Evolutionary conservation across 176 grass and related monocot species (phyloP).

Genomic region (Eleusine indica): DNA sequence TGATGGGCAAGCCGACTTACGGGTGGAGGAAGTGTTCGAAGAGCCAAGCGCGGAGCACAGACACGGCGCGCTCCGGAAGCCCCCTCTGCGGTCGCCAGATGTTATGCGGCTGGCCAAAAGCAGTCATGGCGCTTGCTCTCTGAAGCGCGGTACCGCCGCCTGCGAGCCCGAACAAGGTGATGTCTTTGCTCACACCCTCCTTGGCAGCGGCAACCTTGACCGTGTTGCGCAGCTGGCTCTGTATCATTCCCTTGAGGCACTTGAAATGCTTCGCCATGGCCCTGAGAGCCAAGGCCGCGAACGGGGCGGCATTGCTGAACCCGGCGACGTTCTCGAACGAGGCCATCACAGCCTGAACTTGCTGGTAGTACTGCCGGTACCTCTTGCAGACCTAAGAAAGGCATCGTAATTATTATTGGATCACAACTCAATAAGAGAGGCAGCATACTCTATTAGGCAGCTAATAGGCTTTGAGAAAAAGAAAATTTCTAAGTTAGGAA

Average conservation of each 20-base stretch:
- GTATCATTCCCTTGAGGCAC: constrained; percentile 76
- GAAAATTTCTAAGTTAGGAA: constrained; percentile 1
- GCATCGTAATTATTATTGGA: neutral
- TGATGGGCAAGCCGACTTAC: constrained; percentile 45
- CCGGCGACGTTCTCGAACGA: constrained; percentile 82
- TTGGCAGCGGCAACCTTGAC: constrained; percentile 52
- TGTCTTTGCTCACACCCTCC: constrained; percentile 53
- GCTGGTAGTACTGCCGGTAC: constrained; percentile 87
- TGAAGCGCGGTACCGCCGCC: constrained; percentile 44
- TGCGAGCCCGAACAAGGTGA: constrained; percentile 59
- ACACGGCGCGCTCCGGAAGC: constrained; percentile 84
- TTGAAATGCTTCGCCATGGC: constrained; percentile 85
- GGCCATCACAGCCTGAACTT: constrained; percentile 73
- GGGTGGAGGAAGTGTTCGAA: constrained; percentile 99
- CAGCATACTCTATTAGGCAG: neutral
- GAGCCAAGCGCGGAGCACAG: constrained; percentile 85
- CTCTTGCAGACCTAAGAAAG: constrained; percentile 67
- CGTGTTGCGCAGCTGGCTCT: constrained; percentile 64
- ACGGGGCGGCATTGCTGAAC: constrained; percentile 73
- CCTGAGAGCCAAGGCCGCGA: constrained; percentile 61
- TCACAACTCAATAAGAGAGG: neutral
- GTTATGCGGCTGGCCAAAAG: constrained; percentile 70
- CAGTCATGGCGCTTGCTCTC: constrained; percentile 44
- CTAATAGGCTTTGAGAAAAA: neutral
- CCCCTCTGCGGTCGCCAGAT: constrained; percentile 95